Percentiles rank a stretch among this genome's conserved stretches.
phyloP scores from a whole-genome alignment of 495 filamentous ascomycete species.

The Hypoxylon fuscum region DNA sequence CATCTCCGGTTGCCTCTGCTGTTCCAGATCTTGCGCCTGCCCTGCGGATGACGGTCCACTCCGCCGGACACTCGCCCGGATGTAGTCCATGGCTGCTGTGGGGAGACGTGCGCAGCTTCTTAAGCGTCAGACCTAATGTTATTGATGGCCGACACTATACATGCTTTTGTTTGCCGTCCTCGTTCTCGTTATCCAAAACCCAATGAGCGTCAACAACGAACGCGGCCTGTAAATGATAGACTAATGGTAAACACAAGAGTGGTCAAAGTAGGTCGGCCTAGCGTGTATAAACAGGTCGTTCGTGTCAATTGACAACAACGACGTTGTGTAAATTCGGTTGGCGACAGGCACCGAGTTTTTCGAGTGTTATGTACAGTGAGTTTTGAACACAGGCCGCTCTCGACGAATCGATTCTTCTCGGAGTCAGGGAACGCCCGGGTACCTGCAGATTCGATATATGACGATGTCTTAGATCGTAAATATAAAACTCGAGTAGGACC shows the following conservation, averaged over 20 bases:
- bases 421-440: constrained; percentile 13
- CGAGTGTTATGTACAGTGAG: constrained; percentile 16
- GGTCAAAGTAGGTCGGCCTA: constrained; percentile 14
- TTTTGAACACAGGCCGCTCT: constrained; percentile 19
- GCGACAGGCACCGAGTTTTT: constrained; percentile 6
- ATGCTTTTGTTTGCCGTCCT: constrained; percentile 22
- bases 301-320: neutral
- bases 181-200: neutral
- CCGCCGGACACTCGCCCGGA: constrained; percentile 26
- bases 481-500: constrained; percentile 21
- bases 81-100: constrained; percentile 35
- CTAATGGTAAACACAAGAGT: constrained; percentile 15
- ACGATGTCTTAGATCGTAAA: constrained; percentile 32
- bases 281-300: constrained; percentile 14
- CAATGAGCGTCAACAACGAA: constrained; percentile 1
- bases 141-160: constrained; percentile 23
- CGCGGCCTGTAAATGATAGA: neutral
- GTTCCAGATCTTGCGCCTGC: constrained; percentile 26
- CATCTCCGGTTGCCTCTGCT: constrained; percentile 43
- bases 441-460: constrained; percentile 26
- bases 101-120: too few relatives aligned
- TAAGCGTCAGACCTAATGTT: constrained; percentile 29
- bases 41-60: constrained; percentile 22
- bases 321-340: constrained; percentile 12
- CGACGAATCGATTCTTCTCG: constrained; percentile 28